Conservation (phyloP, 2,329 filamentous ascomycete genomes). For the Colletotrichum tanaceti region DNA sequence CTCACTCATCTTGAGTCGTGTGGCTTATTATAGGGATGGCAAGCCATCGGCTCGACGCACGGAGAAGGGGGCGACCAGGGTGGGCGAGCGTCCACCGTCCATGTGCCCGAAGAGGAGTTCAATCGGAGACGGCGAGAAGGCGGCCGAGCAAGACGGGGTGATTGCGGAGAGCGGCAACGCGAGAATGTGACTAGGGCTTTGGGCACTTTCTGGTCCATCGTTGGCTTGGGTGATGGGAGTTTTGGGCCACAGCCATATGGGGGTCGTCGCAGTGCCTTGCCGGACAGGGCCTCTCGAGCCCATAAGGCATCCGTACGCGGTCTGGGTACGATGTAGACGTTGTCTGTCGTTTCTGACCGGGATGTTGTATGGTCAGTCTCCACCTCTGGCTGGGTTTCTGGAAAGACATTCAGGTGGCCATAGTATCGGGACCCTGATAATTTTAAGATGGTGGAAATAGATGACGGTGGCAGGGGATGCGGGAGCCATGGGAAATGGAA, state of each 20-base stretch:
- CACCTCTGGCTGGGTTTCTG: constrained; percentile 34
- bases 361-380: constrained; percentile 22
- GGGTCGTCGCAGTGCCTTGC: constrained; percentile 16
- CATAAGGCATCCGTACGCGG: constrained; percentile 6
- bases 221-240: constrained; percentile 26
- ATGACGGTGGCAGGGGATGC: constrained; percentile 31
- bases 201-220: constrained; percentile 19
- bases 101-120: constrained; percentile 8
- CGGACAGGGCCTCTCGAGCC: constrained; percentile 18
- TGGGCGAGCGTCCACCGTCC: constrained; percentile 11
- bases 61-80: constrained; percentile 34
- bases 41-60: constrained; percentile 31
- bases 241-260: constrained; percentile 15
- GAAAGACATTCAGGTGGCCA: constrained; percentile 40
- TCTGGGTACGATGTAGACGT: constrained; percentile 2
- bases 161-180: constrained; percentile 29
- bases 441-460: constrained; percentile 37
- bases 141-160: constrained; percentile 27
- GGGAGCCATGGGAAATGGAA: constrained; percentile 27
- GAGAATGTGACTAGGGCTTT: constrained; percentile 14
- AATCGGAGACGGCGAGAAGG: constrained; percentile 11
- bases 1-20: constrained; percentile 8
- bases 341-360: constrained; percentile 19
- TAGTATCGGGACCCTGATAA: constrained; percentile 40
- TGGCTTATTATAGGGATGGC: constrained; percentile 12